Percentiles rank a stretch among this genome's conserved stretches.
These are phyloP conservation scores for Aspergillus funiculosus DNA, from an alignment of 495 filamentous ascomycete species.

Conservation along the genomic window DNA sequence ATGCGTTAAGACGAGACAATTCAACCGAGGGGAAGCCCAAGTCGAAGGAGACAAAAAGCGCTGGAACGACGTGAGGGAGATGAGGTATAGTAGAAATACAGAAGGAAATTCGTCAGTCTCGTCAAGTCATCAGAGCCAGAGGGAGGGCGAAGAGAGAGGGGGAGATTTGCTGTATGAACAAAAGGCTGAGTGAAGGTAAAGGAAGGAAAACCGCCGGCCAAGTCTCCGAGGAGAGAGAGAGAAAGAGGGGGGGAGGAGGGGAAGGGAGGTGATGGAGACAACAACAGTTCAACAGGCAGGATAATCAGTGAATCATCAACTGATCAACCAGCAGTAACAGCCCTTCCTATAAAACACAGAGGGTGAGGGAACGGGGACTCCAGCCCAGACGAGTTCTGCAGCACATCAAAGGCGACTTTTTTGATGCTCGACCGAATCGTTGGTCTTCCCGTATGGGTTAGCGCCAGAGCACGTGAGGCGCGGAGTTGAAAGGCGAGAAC, in stretches of 20 bases:
- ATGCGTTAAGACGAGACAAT: constrained; percentile 1
- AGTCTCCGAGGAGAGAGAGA: background rate
- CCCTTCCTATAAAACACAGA: constrained; percentile 11
- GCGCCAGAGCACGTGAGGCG: constrained; percentile 16
- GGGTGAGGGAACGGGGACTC: constrained; percentile 13
- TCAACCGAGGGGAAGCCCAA: constrained; percentile 8
- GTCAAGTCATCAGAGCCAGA: constrained; percentile 38
- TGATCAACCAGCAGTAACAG: constrained; percentile 4
- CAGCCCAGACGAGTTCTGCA: constrained; percentile 11
- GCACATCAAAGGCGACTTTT: constrained; percentile 16
- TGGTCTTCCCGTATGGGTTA: constrained; percentile 15
- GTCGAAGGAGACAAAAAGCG: constrained; percentile 9
- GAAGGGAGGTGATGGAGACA: constrained; percentile 1
- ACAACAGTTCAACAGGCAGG: background rate
- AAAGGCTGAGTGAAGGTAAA: constrained; percentile 12
- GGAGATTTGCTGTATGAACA: constrained; percentile 22
- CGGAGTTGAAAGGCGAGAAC: background rate
- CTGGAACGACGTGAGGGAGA: constrained; percentile 14
- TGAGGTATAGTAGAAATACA: constrained; percentile 30
- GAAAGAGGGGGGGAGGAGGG: background rate
- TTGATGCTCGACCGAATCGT: constrained; percentile 19
- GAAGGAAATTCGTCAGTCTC: constrained; percentile 44
- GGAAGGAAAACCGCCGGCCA: constrained; percentile 3
- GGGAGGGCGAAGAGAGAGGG: constrained; percentile 22
- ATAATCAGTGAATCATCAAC: background rate